Evolutionary conservation across 225 moss, liverwort and hornwort genomes (phyloP), one percentile per base, ranked within the genome.

Genomic region (Marchantia polymorpha): DNA sequence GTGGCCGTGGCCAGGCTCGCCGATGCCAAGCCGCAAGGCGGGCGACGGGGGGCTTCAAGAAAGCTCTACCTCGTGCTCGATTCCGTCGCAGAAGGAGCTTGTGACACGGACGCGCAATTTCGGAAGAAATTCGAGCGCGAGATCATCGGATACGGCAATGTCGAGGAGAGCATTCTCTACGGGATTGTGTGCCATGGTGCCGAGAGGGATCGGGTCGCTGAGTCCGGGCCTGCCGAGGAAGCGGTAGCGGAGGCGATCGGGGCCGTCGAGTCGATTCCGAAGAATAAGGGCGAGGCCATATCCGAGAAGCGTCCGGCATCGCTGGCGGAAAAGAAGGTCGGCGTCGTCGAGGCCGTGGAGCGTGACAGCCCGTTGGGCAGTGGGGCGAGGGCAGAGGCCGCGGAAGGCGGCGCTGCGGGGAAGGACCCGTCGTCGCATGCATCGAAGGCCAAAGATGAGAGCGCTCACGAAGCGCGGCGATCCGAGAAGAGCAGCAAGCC

Each of bases 181-280:
- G 87, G 84, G 25, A 80, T 87, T 25, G 80, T 87, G 22, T 87
- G 82, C 74, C 56, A 56, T 22, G 46, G n/a, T 66, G 67, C 78
- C 29, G 77, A 75, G 13, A 71, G 53, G 56, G 82, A 61, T 82
- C 73, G 52, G 27, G 61, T 53, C 7, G 51, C 58, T 48, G 77
- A 77, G 22, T 69, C 30, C 13, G 50, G 51, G 15, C 20, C 49
- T 64, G 50, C 19, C 65, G 63, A 13, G 47, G 79, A 81, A 14
- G 31, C 63, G 39, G 63, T 70, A 70, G 8, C 81, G 23, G 61
- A 64, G n/a, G 66, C 46, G 1, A 75, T 64, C 39, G 23, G 16
- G n/a, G 49, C 13, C 64, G 25, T 20, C 9, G 77, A 63, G n/a
- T 51, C 72, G 19, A 52, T 39, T 31, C 30, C 47, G 27, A 53